Conservation (phyloP, 2,329 filamentous ascomycete genomes). For the Epichloe scottii region DNA sequence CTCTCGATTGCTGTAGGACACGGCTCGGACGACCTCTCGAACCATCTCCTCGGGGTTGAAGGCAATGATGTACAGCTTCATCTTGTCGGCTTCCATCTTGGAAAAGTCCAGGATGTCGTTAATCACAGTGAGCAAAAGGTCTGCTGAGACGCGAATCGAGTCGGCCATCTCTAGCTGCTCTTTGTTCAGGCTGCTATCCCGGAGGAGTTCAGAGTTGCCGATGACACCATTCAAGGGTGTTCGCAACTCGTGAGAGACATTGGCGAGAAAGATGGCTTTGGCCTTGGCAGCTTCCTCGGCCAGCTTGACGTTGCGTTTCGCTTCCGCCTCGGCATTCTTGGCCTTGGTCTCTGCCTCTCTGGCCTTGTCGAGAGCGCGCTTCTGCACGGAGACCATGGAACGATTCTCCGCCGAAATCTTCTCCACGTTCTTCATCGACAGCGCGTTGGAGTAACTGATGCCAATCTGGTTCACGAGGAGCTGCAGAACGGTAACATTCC, state of each 20-base stretch:
- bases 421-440: constrained; percentile 58
- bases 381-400: constrained; percentile 67
- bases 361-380: constrained; percentile 58
- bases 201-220: constrained; percentile 72
- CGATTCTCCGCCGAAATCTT: constrained; percentile 68
- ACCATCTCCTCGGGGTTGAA: constrained; percentile 58
- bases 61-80: constrained; percentile 64
- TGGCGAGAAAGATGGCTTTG: constrained; percentile 69
- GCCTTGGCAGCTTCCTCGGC: constrained; percentile 75
- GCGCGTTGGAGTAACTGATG: constrained; percentile 57
- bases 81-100: constrained; percentile 79
- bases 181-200: constrained; percentile 60
- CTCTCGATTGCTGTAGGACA: constrained; percentile 53
- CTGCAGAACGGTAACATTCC: constrained; percentile 53
- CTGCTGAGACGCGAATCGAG: constrained; percentile 74
- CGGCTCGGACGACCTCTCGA: constrained; percentile 51
- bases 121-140: constrained; percentile 81
- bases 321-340: constrained; percentile 63
- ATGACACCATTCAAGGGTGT: constrained; percentile 82
- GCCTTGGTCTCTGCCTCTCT: constrained; percentile 63
- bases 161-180: constrained; percentile 80
- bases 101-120: constrained; percentile 96
- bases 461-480: constrained; percentile 69
- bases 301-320: constrained; percentile 65
- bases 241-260: constrained; percentile 69